Conservation (phyloP, 768 basidiomycete genomes). For the Tremella yokohamensis region DNA sequence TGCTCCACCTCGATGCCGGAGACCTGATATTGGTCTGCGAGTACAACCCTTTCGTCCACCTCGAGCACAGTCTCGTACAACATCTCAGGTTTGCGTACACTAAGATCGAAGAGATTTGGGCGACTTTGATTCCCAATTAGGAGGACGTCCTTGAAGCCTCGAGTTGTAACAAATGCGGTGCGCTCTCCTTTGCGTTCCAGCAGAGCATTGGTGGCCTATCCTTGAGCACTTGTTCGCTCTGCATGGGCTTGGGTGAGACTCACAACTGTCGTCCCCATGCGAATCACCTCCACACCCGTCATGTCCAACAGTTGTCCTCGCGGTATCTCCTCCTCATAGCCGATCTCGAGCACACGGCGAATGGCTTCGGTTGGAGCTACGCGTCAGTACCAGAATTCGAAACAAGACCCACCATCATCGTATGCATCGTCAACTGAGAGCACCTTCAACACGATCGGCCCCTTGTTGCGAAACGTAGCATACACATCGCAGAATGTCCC, state of each 20-base stretch:
- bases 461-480: too few species aligned
- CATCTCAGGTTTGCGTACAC: conserved; percentile 62
- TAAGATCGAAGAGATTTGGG: conserved; percentile 89
- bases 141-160: conserved; percentile 64
- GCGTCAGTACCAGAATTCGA: too few species aligned
- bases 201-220: conserved; percentile 71
- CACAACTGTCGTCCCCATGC: conserved; percentile 29
- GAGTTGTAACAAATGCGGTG: conserved; percentile 83
- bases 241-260: too few species aligned
- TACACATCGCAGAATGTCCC: too few species aligned
- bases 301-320: conserved; percentile 67
- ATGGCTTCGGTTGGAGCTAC: conserved; percentile 23
- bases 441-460: too few species aligned
- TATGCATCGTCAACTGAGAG: too few species aligned
- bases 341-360: conserved; percentile 73
- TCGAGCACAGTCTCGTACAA: conserved; percentile 70
- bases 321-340: conserved; percentile 65
- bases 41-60: conserved; percentile 75
- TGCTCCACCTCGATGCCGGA: conserved; percentile 25
- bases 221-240: too few species aligned
- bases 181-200: conserved; percentile 90
- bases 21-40: conserved; percentile 4
- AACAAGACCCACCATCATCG: too few species aligned
- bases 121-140: conserved; percentile 86
- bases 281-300: conserved; percentile 56